phyloP scores from a whole-genome alignment of 805 yeast genomes.

The Jamesozyma gamospora region DNA sequence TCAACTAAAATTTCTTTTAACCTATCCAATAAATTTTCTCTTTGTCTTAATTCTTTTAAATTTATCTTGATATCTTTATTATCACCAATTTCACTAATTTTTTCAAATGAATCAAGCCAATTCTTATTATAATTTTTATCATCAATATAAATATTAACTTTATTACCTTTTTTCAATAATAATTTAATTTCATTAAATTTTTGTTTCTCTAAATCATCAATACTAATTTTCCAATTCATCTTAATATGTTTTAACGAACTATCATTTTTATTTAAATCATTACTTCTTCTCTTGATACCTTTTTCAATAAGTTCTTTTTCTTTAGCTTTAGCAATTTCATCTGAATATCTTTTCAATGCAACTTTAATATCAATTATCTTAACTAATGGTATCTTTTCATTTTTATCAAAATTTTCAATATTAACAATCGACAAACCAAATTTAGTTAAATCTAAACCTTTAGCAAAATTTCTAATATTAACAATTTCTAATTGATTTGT shows the following conservation, averaged over 20 bases:
- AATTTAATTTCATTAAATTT: constrained; percentile 41
- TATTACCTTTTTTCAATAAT: constrained; percentile 36
- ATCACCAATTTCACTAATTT: constrained; percentile 6
- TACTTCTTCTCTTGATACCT: constrained; percentile 13
- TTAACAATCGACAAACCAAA: constrained; percentile 21
- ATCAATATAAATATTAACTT: constrained; percentile 35
- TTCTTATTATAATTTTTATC: constrained; percentile 21
- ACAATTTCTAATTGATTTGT: constrained; percentile 14
- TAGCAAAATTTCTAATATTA: constrained; percentile 17
- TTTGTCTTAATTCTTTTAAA: constrained; percentile 28
- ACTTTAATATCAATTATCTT: constrained; percentile 18
- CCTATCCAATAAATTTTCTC: constrained; percentile 27
- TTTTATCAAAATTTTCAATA: constrained; percentile 11
- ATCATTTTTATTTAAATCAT: constrained; percentile 15
- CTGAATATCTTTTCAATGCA: constrained; percentile 23
- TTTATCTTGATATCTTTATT: constrained; percentile 8
- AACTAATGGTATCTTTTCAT: constrained; percentile 17
- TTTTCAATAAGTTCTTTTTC: constrained; percentile 16
- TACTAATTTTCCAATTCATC: constrained; percentile 48
- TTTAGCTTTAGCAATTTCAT: constrained; percentile 19
- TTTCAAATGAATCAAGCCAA: constrained; percentile 24
- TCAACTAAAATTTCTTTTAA: constrained; percentile 24
- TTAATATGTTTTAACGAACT: constrained; percentile 37
- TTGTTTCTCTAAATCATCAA: constrained; percentile 42
- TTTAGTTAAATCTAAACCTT: constrained; percentile 19